Conservation (phyloP, 139 green algal genomes). For the Tetratostichococcus sp. region DNA sequence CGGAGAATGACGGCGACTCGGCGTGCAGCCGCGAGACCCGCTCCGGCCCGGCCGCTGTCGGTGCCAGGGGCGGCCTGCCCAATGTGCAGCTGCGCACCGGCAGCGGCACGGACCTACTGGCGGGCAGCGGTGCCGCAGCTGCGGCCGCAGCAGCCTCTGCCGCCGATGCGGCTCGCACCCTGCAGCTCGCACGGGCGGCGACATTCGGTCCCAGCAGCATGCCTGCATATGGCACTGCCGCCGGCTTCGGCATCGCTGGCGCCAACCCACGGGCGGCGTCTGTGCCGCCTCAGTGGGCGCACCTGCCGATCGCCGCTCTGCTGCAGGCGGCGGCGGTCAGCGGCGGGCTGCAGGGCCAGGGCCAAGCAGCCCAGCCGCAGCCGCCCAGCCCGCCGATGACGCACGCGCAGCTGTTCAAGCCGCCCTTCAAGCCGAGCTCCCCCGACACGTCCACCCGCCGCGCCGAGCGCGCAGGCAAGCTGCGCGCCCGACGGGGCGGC, state of each 20-base stretch:
- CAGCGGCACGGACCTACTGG: not conserved
- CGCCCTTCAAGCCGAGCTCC: not conserved
- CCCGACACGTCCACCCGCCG: not conserved
- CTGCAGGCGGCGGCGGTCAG: not conserved
- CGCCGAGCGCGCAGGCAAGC: not conserved
- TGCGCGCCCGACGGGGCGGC: not conserved
- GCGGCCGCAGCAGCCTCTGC: not conserved
- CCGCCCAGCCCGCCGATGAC: not conserved
- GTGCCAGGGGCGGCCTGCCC: constrained; percentile 2
- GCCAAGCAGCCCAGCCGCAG: too few species aligned
- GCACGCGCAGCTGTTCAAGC: not conserved
- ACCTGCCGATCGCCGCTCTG: not conserved
- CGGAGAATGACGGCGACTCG: constrained; percentile 33
- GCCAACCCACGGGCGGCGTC: not conserved
- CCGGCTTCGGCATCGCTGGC: too few species aligned
- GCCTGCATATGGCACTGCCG: too few species aligned
- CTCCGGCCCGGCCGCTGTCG: constrained; percentile 3
- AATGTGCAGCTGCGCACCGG: not conserved
- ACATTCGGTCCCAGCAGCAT: not conserved
- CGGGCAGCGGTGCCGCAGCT: not conserved
- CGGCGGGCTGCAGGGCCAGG: too few species aligned
- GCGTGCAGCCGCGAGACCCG: constrained; percentile 32
- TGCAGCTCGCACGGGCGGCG: not conserved
- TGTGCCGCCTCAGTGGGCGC: not conserved
- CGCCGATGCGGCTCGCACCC: not conserved